phyloP scores from a whole-genome alignment of 345 rosid species.

The Moricandia moricandioides region DNA sequence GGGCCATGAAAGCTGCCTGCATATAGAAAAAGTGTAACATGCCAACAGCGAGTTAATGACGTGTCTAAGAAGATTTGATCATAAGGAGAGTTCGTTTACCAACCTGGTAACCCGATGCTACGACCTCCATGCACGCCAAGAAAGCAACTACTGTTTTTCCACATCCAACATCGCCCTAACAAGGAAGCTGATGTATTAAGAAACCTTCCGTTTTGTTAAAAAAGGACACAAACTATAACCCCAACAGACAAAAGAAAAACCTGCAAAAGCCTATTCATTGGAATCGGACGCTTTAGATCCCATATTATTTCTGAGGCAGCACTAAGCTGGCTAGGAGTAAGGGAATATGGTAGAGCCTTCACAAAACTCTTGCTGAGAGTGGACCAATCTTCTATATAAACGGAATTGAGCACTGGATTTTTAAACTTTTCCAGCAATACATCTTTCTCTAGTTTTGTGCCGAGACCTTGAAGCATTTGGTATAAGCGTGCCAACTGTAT shows the following conservation, averaged over 20 bases:
- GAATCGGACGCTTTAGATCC: constrained; percentile 87
- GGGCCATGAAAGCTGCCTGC: constrained; percentile 99
- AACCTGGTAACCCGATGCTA: constrained; percentile 94
- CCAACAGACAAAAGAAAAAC: constrained; percentile 23
- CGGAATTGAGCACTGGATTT: constrained; percentile 58
- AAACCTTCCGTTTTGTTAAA: constrained; percentile 9
- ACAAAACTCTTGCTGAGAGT: constrained; percentile 66
- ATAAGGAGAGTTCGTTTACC: constrained; percentile 22
- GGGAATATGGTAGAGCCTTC: constrained; percentile 82
- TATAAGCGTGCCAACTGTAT: constrained; percentile 81
- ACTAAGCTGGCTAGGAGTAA: constrained; percentile 81
- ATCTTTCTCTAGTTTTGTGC: constrained; percentile 70
- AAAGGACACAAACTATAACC: neutral
- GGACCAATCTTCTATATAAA: constrained; percentile 71
- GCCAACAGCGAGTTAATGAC: neutral
- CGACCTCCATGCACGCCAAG: constrained; percentile 95
- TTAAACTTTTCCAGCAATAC: constrained; percentile 72
- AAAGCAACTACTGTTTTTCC: constrained; percentile 96
- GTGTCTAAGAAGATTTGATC: neutral
- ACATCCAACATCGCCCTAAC: constrained; percentile 97
- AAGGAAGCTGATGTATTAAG: constrained; percentile 15
- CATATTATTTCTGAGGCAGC: constrained; percentile 91
- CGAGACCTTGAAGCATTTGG: constrained; percentile 93
- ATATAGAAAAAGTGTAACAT: constrained; percentile 3
- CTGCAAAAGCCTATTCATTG: constrained; percentile 98